These are phyloP conservation scores for Phycomyces blakesleeanus DNA, from an alignment of 192 early-diverging fungal genomes.

Conservation along the genomic window DNA sequence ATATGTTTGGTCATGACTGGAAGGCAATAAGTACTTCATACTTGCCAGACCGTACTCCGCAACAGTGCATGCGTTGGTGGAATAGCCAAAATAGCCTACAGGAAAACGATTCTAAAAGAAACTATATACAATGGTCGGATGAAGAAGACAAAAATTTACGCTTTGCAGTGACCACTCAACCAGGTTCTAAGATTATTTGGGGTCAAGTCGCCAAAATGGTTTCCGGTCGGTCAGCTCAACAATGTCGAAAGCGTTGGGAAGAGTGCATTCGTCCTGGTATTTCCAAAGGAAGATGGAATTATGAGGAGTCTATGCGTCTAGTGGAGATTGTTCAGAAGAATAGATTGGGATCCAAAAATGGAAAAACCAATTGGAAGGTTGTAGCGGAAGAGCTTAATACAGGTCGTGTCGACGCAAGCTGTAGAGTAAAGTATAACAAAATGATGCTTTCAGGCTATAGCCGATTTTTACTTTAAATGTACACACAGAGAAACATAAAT, in stretches of 20 bases:
- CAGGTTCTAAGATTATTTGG: not conserved
- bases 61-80: slow-evolving; percentile 28
- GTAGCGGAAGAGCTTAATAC: slow-evolving; percentile 12
- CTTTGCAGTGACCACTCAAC: not conserved
- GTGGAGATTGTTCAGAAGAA: slow-evolving; percentile 17
- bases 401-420: slow-evolving; percentile 9
- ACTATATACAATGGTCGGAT: slow-evolving; percentile 6
- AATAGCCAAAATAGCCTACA: not conserved
- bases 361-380: not conserved
- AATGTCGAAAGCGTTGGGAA: slow-evolving; percentile 19
- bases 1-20: slow-evolving; percentile 34
- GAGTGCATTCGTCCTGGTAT: not conserved
- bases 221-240: not conserved
- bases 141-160: slow-evolving; percentile 8
- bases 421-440: slow-evolving; percentile 4
- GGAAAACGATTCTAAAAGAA: not conserved
- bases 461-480: too few species aligned
- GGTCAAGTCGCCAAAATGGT: slow-evolving; percentile 15
- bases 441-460: not conserved
- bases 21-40: slow-evolving; percentile 21
- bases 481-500: too few species aligned
- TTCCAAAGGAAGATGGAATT: slow-evolving; percentile 9
- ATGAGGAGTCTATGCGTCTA: slow-evolving; percentile 13
- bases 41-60: slow-evolving; percentile 21
- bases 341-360: not conserved